Evolutionary conservation across 2,329 filamentous ascomycete species (phyloP).

Genomic region (Aspergillus fijiensis): DNA sequence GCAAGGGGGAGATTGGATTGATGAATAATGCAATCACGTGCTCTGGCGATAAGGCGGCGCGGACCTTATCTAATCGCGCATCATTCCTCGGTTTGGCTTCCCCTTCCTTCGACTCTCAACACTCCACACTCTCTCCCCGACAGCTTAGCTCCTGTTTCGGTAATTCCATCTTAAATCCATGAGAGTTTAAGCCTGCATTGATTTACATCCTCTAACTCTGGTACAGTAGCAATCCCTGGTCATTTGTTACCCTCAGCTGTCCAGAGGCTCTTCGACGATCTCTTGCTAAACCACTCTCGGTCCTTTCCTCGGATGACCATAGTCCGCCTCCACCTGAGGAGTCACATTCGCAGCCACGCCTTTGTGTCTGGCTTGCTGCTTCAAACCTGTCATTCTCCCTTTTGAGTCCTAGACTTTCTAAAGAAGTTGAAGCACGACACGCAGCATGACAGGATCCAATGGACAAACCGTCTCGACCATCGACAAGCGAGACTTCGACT

Average conservation of each 20-base stretch:
- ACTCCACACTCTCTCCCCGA: neutral
- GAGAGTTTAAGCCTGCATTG: neutral
- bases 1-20: neutral
- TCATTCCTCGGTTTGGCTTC: neutral
- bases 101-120: neutral
- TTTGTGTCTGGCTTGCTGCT: neutral
- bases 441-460: conserved; percentile 27
- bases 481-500: conserved; percentile 50
- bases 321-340: neutral
- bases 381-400: neutral
- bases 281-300: neutral
- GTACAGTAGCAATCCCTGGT: neutral
- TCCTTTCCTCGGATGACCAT: neutral
- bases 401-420: neutral
- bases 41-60: neutral
- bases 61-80: neutral
- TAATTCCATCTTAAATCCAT: neutral
- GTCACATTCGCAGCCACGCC: neutral
- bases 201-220: neutral
- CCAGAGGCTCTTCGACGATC: neutral
- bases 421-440: neutral
- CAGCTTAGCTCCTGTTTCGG: neutral
- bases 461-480: conserved; percentile 28
- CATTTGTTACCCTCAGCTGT: neutral
- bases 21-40: neutral